Percentiles rank a stretch among this genome's conserved stretches.
These are phyloP conservation scores for Boletus subcaerulescens DNA, from an alignment of 768 basidiomycete genomes.

Conservation along the genomic window DNA sequence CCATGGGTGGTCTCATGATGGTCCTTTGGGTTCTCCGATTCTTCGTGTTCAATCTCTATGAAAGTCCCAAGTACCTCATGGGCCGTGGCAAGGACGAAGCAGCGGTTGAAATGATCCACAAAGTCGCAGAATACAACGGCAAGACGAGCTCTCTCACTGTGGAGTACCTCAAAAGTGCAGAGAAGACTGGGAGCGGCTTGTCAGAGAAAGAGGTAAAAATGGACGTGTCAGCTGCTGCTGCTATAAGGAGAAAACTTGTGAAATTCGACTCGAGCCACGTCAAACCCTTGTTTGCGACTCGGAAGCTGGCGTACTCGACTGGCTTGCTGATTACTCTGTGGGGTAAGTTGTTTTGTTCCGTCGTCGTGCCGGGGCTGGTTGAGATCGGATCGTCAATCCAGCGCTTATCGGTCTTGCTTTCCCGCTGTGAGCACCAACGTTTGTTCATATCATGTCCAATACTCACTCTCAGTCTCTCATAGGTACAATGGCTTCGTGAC, in stretches of 20 bases:
- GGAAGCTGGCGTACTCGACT: constrained; percentile 50
- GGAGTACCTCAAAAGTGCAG: constrained; percentile 41
- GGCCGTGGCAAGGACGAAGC: constrained; percentile 59
- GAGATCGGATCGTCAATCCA: constrained; percentile 22
- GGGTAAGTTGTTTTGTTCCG: constrained; percentile 32
- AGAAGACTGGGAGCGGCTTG: constrained; percentile 10
- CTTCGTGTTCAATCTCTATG: constrained; percentile 63
- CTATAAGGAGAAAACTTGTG: constrained; percentile 38
- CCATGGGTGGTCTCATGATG: constrained; percentile 70
- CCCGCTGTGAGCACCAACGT: constrained; percentile 46
- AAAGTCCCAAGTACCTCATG: constrained; percentile 73
- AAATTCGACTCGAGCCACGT: constrained; percentile 43
- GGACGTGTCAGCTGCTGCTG: constrained; percentile 37
- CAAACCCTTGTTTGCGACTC: constrained; percentile 47
- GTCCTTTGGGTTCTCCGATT: constrained; percentile 60
- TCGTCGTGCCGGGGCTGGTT: neutral
- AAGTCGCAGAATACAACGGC: constrained; percentile 60
- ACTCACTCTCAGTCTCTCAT: constrained; percentile 1
- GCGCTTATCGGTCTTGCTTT: constrained; percentile 77
- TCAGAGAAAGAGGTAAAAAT: constrained; percentile 15
- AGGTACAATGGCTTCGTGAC: constrained; percentile 54
- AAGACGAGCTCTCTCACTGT: constrained; percentile 46
- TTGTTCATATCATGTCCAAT: neutral
- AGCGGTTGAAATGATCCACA: constrained; percentile 61
- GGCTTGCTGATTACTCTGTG: constrained; percentile 49